These are phyloP conservation scores for Metschnikowia vanudenii DNA, from an alignment of 805 yeast species.

Conservation along the genomic window DNA sequence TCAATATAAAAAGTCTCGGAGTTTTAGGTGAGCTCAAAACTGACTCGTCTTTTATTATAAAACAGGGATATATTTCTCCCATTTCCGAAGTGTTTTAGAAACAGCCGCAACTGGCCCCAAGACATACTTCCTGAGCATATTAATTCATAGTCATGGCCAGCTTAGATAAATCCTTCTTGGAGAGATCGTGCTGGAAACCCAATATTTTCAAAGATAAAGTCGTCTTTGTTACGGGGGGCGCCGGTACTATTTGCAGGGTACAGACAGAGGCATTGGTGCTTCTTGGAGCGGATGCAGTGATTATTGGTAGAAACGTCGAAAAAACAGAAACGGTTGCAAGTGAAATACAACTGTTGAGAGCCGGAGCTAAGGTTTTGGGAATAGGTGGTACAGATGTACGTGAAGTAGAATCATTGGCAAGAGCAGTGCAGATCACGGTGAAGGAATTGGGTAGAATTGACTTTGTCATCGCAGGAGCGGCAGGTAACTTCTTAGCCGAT, in stretches of 20 bases:
- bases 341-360: constrained; percentile 57
- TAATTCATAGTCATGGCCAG: constrained; percentile 21
- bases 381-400: constrained; percentile 78
- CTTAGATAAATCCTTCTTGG: constrained; percentile 33
- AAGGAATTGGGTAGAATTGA: constrained; percentile 73
- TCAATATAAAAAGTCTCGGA: no score
- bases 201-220: constrained; percentile 80
- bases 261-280: constrained; percentile 82
- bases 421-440: constrained; percentile 68
- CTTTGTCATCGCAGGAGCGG: constrained; percentile 91
- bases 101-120: no score
- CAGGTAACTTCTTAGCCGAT: constrained; percentile 87
- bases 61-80: no score
- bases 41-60: no score
- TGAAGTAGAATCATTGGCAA: constrained; percentile 52
- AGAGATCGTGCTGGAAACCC: constrained; percentile 45
- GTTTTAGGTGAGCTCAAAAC: no score
- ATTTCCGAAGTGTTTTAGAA: no score
- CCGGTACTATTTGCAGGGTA: constrained; percentile 91
- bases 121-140: no score
- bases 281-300: constrained; percentile 84
- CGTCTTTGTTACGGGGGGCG: constrained; percentile 91
- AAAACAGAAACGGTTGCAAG: constrained; percentile 67
- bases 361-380: constrained; percentile 68
- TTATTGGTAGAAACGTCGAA: constrained; percentile 71